A percentile compares a stretch with the other conserved stretches of the same genome.
These are phyloP conservation scores for Ustanciosporium gigantosporum DNA, from an alignment of 1,284 basidiomycete genomes.

Conservation along the genomic window DNA sequence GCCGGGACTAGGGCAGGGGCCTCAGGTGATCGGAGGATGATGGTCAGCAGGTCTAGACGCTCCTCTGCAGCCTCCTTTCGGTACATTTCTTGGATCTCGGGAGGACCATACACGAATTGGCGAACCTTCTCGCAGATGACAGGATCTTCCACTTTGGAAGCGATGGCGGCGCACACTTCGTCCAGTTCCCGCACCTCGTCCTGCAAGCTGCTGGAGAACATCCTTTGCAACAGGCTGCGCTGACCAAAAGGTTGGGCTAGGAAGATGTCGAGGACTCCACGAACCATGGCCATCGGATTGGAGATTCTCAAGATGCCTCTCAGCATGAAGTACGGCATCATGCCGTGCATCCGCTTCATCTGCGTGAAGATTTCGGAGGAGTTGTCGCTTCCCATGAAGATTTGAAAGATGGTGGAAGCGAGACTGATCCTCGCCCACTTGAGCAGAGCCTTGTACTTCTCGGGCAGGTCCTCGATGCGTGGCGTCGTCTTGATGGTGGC, in stretches of 20 bases:
- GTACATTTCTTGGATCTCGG: conserved; percentile 75
- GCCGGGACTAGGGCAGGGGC: conserved; percentile 65
- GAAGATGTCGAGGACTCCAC: conserved; percentile 88
- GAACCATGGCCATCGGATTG: conserved; percentile 95
- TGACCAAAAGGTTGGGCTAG: conserved; percentile 97
- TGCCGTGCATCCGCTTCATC: conserved; percentile 88
- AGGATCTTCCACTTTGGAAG: conserved; percentile 84
- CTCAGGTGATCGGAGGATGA: conserved; percentile 80
- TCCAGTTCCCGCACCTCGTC: conserved; percentile 84
- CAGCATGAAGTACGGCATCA: conserved; percentile 98
- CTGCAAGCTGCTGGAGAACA: conserved; percentile 88
- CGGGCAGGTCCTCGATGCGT: conserved; percentile 76
- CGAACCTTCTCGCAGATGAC: conserved; percentile 84
- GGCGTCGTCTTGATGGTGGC: conserved; percentile 82
- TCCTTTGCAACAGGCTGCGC: conserved; percentile 75
- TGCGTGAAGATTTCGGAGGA: conserved; percentile 85
- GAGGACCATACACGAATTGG: conserved; percentile 80
- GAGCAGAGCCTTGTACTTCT: conserved; percentile 82
- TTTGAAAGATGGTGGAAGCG: conserved; percentile 95
- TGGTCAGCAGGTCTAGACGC: conserved; percentile 76
- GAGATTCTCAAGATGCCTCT: conserved; percentile 89
- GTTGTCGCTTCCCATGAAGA: conserved; percentile 88
- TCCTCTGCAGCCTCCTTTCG: conserved; percentile 66
- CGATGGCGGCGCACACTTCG: conserved; percentile 82
- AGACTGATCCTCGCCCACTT: conserved; percentile 87